Evolutionary conservation across 2,329 filamentous ascomycete genomes (phyloP).

Genomic region (Fusarium sp.): DNA sequence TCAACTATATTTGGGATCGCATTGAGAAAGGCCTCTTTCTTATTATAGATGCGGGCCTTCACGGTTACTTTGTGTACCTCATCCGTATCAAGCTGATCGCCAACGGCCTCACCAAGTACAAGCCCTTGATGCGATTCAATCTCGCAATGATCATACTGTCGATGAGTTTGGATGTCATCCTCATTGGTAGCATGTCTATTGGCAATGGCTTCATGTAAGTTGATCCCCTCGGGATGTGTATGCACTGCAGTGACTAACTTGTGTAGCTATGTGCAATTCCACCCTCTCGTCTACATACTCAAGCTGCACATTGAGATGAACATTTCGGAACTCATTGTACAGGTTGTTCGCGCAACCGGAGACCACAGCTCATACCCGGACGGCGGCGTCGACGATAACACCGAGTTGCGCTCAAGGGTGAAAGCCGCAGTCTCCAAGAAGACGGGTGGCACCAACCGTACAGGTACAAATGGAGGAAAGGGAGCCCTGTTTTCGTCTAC

Average conservation of each 20-base stretch:
- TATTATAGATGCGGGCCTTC: slow-evolving; percentile 48
- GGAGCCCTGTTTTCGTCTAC: slow-evolving; percentile 20
- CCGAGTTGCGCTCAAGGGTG: slow-evolving; percentile 37
- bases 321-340: slow-evolving; percentile 42
- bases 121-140: slow-evolving; percentile 56
- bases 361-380: slow-evolving; percentile 38
- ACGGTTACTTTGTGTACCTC: slow-evolving; percentile 54
- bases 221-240: accelerated
- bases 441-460: slow-evolving; percentile 4
- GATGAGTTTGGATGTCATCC: slow-evolving; percentile 45
- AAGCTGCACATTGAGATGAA: slow-evolving; percentile 48
- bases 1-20: slow-evolving; percentile 38
- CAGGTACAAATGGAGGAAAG: background rate
- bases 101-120: slow-evolving; percentile 63
- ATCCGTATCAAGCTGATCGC: slow-evolving; percentile 59
- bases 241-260: background rate
- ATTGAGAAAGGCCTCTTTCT: slow-evolving; percentile 37
- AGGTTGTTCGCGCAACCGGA: slow-evolving; percentile 44
- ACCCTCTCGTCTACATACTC: slow-evolving; percentile 46
- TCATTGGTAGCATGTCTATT: slow-evolving; percentile 45
- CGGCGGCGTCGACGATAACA: slow-evolving; percentile 22
- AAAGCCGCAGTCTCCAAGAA: slow-evolving; percentile 4
- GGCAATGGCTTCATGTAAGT: slow-evolving; percentile 45
- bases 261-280: slow-evolving; percentile 44
- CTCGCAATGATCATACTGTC: slow-evolving; percentile 46